Evolutionary conservation across 768 basidiomycete genomes (phyloP).

Genomic region (Termitomyces sp.): DNA sequence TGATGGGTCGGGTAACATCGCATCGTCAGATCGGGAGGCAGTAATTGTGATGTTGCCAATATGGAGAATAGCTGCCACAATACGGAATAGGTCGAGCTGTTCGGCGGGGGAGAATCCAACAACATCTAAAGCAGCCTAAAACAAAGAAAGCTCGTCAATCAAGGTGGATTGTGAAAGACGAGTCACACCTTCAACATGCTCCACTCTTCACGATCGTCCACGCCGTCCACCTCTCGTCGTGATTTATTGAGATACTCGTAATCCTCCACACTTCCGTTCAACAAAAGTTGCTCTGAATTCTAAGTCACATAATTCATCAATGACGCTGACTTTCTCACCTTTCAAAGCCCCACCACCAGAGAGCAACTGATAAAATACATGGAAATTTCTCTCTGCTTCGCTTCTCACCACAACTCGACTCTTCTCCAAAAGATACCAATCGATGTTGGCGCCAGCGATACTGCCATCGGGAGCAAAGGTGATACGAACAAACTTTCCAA

Average conservation of each 20-base stretch:
- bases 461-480: slow-evolving; percentile 90
- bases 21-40: slow-evolving; percentile 74
- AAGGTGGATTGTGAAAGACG: neutral
- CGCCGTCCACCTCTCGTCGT: slow-evolving; percentile 87
- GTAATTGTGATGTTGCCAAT: slow-evolving; percentile 89
- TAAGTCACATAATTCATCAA: neutral
- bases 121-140: slow-evolving; percentile 73
- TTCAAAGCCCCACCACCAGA: slow-evolving; percentile 67
- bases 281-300: slow-evolving; percentile 58
- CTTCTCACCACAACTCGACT: slow-evolving; percentile 87
- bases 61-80: slow-evolving; percentile 90
- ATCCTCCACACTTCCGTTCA: slow-evolving; percentile 68
- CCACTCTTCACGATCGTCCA: slow-evolving; percentile 92
- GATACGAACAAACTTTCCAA: slow-evolving; percentile 97
- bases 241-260: slow-evolving; percentile 93
- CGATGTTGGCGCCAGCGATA: slow-evolving; percentile 96
- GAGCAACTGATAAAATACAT: slow-evolving; percentile 95
- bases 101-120: slow-evolving; percentile 85
- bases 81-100: slow-evolving; percentile 90
- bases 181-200: slow-evolving; percentile 56
- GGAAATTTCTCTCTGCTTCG: slow-evolving; percentile 88
- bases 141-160: neutral
- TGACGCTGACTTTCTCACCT: slow-evolving; percentile 35
- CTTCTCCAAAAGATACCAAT: slow-evolving; percentile 99
- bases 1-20: slow-evolving; percentile 69